phyloP scores from a whole-genome alignment of 2,329 filamentous ascomycete genomes.

The Aspergillus sp. region DNA sequence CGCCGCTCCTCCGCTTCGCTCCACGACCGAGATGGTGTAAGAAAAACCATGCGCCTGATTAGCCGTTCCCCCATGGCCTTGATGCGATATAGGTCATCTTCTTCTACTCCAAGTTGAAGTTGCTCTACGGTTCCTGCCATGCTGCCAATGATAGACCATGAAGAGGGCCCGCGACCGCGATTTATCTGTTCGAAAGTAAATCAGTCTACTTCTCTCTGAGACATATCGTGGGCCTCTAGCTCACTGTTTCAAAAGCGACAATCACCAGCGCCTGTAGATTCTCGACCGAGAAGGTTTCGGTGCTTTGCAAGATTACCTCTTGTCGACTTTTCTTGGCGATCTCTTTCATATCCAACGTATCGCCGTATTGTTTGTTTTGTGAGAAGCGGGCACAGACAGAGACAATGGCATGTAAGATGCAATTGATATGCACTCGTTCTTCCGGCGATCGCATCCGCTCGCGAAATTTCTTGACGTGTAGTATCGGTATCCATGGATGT shows the following conservation, averaged over 20 bases:
- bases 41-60: conserved; percentile 41
- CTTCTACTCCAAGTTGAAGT: conserved; percentile 35
- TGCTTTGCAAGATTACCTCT: conserved; percentile 33
- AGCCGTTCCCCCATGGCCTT: conserved; percentile 25
- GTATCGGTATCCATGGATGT: conserved; percentile 39
- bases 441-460: conserved; percentile 22
- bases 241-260: conserved; percentile 36
- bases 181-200: conserved; percentile 26
- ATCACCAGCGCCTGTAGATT: conserved; percentile 40
- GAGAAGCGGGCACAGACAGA: conserved; percentile 27
- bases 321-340: conserved; percentile 20
- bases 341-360: conserved; percentile 13
- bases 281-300: conserved; percentile 37
- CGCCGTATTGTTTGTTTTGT: conserved; percentile 17
- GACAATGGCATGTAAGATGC: conserved; percentile 28
- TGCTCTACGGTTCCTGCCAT: conserved; percentile 40
- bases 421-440: conserved; percentile 19
- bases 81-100: conserved; percentile 22
- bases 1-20: conserved; percentile 37
- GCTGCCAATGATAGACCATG: conserved; percentile 38
- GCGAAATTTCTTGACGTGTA: conserved; percentile 34
- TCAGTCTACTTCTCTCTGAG: not conserved
- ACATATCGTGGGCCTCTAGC: not conserved
- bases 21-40: conserved; percentile 33
- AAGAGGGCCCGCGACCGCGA: conserved; percentile 35